Evolutionary conservation across 139 green algal genomes (phyloP).

Genomic region (Tetradesmus obliquus): DNA sequence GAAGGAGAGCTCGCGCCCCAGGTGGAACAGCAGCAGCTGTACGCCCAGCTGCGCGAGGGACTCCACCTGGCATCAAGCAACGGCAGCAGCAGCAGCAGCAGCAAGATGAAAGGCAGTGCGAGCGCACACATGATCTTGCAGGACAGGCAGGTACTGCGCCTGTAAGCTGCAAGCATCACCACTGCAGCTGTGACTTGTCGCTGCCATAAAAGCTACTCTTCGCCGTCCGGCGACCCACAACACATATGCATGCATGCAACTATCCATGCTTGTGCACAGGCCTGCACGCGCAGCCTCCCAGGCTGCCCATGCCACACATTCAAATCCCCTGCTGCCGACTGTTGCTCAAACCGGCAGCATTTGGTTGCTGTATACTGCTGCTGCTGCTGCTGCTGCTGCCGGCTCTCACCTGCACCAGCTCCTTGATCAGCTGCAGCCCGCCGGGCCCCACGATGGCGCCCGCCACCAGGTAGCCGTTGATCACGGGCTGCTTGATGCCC

Average conservation of each 20-base stretch:
- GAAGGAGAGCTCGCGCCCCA: slow-evolving; percentile 94
- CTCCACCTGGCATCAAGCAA: slow-evolving; percentile 91
- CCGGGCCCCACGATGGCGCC: slow-evolving; percentile 92
- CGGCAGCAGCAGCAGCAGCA: slow-evolving; percentile 13
- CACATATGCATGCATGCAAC: no score
- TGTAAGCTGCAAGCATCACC: neutral
- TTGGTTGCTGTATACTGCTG: no score
- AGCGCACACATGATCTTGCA: neutral
- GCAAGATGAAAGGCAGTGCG: neutral
- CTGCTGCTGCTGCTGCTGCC: no score
- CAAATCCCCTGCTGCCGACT: neutral
- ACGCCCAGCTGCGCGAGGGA: slow-evolving; percentile 96
- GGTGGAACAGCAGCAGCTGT: slow-evolving; percentile 94
- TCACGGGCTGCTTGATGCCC: slow-evolving; percentile 88
- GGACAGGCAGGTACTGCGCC: neutral
- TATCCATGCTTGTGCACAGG: neutral
- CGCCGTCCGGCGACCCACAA: no score
- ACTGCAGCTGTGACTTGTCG: neutral
- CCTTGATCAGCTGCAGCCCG: slow-evolving; percentile 78
- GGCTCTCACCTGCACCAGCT: slow-evolving; percentile 46
- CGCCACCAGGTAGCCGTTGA: slow-evolving; percentile 97
- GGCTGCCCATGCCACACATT: neutral
- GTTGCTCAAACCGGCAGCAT: neutral
- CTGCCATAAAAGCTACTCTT: neutral
- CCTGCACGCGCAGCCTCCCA: neutral